phyloP scores from a whole-genome alignment of 169 alveolate species.

The Eimeria necatrix region DNA sequence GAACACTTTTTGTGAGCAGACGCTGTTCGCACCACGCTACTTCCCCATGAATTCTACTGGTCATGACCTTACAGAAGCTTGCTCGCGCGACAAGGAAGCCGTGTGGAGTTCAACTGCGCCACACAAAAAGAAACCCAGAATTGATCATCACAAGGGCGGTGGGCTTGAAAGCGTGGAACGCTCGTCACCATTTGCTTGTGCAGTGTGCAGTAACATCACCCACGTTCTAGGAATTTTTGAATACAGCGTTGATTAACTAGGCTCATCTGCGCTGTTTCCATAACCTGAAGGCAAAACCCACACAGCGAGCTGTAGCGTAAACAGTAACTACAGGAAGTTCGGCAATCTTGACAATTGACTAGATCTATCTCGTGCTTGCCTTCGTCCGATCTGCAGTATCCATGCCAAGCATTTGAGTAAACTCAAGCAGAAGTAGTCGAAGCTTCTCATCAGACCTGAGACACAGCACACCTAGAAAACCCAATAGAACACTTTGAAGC shows the following conservation, averaged over 20 bases:
- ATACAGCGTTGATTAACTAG: conserved; percentile 24
- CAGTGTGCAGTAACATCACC: background rate
- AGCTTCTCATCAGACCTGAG: conserved; percentile 78
- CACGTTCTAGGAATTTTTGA: conserved; percentile 65
- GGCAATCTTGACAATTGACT: background rate
- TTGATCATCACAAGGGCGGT: background rate
- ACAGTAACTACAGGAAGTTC: background rate
- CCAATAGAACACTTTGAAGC: background rate
- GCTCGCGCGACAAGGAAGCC: conserved; percentile 60
- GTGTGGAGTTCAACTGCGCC: conserved; percentile 62
- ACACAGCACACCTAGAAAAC: no score
- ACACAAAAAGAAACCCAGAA: background rate
- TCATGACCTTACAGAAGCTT: conserved; percentile 14
- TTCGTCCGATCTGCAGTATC: conserved; percentile 55
- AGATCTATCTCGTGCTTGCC: conserved; percentile 14
- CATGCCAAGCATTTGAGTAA: conserved; percentile 70
- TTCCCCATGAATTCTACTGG: background rate
- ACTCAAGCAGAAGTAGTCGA: conserved; percentile 78
- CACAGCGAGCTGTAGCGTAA: background rate
- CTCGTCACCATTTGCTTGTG: background rate
- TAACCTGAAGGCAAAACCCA: conserved; percentile 39
- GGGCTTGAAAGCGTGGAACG: background rate
- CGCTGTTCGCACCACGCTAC: background rate
- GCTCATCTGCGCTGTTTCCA: conserved; percentile 79
- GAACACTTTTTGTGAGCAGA: background rate